A percentile compares a stretch with the other conserved stretches of the same genome.
These are phyloP conservation scores for Trebouxia sp. DNA, from an alignment of 139 green algal genomes.

Conservation along the genomic window DNA sequence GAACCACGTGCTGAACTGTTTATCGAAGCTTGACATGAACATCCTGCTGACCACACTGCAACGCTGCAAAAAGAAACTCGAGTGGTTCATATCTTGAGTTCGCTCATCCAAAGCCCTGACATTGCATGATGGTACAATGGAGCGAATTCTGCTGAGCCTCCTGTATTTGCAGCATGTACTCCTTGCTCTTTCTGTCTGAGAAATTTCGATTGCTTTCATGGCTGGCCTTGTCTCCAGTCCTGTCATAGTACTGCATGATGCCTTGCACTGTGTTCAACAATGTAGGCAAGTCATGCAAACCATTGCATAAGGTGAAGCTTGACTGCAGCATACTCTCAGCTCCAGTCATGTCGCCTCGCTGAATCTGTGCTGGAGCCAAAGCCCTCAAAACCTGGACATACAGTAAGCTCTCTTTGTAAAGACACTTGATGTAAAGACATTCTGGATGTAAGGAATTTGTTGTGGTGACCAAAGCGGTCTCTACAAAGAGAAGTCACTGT, in stretches of 20 bases:
- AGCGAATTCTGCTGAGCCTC: not conserved
- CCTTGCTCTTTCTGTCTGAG: not conserved
- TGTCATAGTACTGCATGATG: not conserved
- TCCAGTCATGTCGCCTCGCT: not conserved
- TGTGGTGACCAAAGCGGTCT: too few species aligned
- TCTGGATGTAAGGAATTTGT: too few species aligned
- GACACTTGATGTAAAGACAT: too few species aligned
- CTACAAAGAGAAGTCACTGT: too few species aligned
- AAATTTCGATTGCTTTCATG: not conserved
- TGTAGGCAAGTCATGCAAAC: constrained; percentile 7
- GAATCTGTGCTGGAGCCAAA: constrained; percentile 25
- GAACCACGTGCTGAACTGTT: too few species aligned
- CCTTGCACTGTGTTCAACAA: constrained; percentile 1
- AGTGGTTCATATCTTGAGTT: too few species aligned
- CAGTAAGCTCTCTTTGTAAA: not conserved
- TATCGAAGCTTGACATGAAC: too few species aligned
- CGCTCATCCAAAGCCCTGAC: constrained; percentile 3
- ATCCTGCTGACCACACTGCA: not conserved
- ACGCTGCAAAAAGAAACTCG: too few species aligned
- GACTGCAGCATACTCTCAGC: constrained; percentile 26
- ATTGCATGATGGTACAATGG: not conserved
- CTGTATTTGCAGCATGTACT: not conserved
- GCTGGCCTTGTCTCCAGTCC: not conserved
- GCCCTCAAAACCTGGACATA: not conserved
- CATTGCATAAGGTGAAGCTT: constrained; percentile 20